Evolutionary conservation across 2,329 filamentous ascomycete species (phyloP), one percentile per base, ranked within the genome.

Genomic region (Arachnomyces sp.): DNA sequence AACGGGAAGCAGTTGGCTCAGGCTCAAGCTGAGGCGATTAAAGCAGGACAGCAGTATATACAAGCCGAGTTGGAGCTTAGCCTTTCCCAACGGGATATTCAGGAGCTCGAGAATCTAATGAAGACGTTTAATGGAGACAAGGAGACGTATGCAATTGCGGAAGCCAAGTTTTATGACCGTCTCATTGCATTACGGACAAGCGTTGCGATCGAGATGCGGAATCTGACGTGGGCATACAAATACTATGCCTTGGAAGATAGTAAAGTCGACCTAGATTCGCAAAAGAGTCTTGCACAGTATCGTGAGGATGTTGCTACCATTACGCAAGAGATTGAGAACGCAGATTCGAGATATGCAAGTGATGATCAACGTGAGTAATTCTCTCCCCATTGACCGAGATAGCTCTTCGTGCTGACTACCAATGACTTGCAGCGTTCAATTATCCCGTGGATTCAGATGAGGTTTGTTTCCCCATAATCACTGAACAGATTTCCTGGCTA

Each of bases 31-130:
- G 7, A 18, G 15, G 31, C 38, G 14, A 29, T 40, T 7, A 40
- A 40, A 16, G 38, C 38, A 11, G 38, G 38, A 8, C 38, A 40
- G 21, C 30, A 40, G 28, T 40, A 21, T 29, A 15, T 40, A 12
- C 30, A 40, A 29, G 31, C 38, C 4, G 7, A 36, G 17, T n/a
- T 40, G 15, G 38, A 34, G 17, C 5, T 7, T 9, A 36, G 13
- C 21, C 31, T 35, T 7, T 14, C 15, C 30, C n/a, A 34, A 7
- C 4, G 16, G 15, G 31, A 40, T 15, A 36, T 36, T 8, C n/a
- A 36, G 15, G 16, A 5, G 14, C 13, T 40, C 9, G 8, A 40
- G 18, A 16, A 40, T 4, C 25, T 40, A 3, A 11, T 17, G 31
- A 12, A 40, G 8, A 12, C 17, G 28, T 40, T 11, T 25, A 25